Conservation (phyloP, 2,329 filamentous ascomycete species). For the Fusarium beomiforme region DNA sequence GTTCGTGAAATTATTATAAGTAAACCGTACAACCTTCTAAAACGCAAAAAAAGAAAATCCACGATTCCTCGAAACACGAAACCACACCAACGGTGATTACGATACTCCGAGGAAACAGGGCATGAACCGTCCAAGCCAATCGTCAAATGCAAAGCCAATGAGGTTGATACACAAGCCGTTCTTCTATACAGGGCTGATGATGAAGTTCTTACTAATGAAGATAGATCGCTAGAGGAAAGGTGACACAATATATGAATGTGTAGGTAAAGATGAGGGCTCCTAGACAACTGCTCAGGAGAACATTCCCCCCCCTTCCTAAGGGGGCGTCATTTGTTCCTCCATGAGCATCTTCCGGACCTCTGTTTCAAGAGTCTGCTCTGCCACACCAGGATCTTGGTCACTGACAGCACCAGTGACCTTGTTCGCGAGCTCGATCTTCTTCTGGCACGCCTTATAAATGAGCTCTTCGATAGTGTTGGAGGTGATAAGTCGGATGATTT, state of each 20-base stretch:
- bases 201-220: conserved; percentile 3
- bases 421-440: conserved; percentile 88
- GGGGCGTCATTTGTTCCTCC: conserved; percentile 52
- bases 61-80: neutral
- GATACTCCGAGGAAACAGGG: neutral
- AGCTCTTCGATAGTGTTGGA: conserved; percentile 89
- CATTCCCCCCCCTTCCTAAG: conserved; percentile 43
- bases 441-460: conserved; percentile 89
- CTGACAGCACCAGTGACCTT: conserved; percentile 59
- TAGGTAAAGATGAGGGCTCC: neutral
- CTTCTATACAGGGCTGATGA: conserved; percentile 28
- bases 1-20: conserved; percentile 18
- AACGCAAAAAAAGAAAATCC: neutral
- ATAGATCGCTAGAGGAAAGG: neutral
- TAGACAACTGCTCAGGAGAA: conserved; percentile 4
- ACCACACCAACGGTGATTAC: neutral
- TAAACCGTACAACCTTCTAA: conserved; percentile 6
- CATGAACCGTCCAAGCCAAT: conserved; percentile 1
- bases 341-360: conserved; percentile 58
- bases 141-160: conserved; percentile 9
- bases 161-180: conserved; percentile 20
- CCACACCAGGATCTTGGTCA: conserved; percentile 43
- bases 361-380: conserved; percentile 53
- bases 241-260: neutral
- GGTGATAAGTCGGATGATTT: conserved; percentile 87